A percentile compares a stretch with the other conserved stretches of the same genome.
phyloP scores from a whole-genome alignment of 2,329 filamentous ascomycete genomes.

The Clarireedia homoeocarpa region DNA sequence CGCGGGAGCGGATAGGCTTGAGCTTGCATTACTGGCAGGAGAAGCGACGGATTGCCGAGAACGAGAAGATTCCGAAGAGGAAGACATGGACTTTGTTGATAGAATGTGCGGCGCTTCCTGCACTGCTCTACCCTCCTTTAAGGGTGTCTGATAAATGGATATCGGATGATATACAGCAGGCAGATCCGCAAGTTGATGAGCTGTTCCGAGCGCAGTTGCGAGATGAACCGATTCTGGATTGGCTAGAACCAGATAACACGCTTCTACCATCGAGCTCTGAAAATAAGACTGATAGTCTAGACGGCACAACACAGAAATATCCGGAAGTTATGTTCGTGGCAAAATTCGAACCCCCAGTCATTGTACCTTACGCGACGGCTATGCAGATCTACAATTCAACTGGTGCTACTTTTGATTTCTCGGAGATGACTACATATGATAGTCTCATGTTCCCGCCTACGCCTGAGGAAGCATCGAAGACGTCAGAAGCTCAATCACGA shows the following conservation, averaged over 20 bases:
- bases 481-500: conserved; percentile 43
- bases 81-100: conserved; percentile 61
- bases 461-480: conserved; percentile 39
- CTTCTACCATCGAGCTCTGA: conserved; percentile 40
- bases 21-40: conserved; percentile 74
- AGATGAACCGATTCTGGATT: conserved; percentile 47
- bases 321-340: conserved; percentile 70
- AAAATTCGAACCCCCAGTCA: conserved; percentile 64
- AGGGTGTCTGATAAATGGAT: conserved; percentile 71
- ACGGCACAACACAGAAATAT: conserved; percentile 48
- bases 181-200: conserved; percentile 38
- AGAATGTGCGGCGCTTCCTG: conserved; percentile 48
- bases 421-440: conserved; percentile 37
- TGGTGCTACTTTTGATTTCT: conserved; percentile 51
- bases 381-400: conserved; percentile 53
- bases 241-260: conserved; percentile 64
- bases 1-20: conserved; percentile 57
- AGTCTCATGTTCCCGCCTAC: conserved; percentile 45
- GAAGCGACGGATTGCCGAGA: conserved; percentile 38
- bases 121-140: conserved; percentile 46
- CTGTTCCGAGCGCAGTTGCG: conserved; percentile 28
- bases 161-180: conserved; percentile 55
- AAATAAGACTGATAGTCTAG: conserved; percentile 44
- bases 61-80: conserved; percentile 24
- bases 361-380: conserved; percentile 58